Evolutionary conservation across 345 rosid species (phyloP).

Genomic region (Eucalyptus pauciflora): DNA sequence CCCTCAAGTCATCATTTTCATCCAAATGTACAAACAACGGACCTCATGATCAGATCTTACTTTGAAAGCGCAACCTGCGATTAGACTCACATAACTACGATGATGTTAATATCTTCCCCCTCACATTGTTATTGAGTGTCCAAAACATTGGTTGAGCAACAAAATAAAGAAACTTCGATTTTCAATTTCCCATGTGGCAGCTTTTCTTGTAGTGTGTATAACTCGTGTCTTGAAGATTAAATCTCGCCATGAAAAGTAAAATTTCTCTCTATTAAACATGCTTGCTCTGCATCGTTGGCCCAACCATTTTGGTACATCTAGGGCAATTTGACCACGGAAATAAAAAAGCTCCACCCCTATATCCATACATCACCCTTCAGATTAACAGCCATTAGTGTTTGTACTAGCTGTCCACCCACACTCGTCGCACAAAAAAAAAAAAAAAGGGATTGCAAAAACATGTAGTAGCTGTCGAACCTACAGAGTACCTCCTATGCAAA

Average conservation of each 20-base stretch:
- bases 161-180: background rate
- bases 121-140: background rate
- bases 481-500: background rate
- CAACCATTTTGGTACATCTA: background rate
- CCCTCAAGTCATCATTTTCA: background rate
- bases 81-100: background rate
- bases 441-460: background rate
- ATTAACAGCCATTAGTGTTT: background rate
- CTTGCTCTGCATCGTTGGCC: background rate
- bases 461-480: background rate
- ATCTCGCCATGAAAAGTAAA: background rate
- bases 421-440: background rate
- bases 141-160: background rate
- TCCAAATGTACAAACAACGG: background rate
- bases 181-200: background rate
- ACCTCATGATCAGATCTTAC: background rate
- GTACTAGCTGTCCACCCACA: background rate
- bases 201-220: background rate
- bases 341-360: background rate
- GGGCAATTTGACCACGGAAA: background rate
- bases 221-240: background rate
- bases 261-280: background rate
- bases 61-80: background rate
- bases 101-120: background rate
- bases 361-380: background rate